A percentile compares a stretch with the other conserved stretches of the same genome.
Conservation (phyloP, 2,329 filamentous ascomycete species). For the Xylaria polymorpha region DNA sequence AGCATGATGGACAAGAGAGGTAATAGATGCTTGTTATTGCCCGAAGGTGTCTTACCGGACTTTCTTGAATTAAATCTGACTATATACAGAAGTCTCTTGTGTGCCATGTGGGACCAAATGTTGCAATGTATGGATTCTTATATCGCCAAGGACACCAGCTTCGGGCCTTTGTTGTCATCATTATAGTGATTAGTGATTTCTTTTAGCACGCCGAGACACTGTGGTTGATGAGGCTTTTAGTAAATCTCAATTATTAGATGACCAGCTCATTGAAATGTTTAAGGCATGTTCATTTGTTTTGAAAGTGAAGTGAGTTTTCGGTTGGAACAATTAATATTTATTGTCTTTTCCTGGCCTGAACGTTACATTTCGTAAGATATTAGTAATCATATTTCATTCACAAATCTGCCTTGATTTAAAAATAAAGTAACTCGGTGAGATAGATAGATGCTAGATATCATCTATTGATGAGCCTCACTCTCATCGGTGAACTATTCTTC, state of each 20-base stretch:
- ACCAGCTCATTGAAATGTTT: neutral
- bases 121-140: too few relatives aligned
- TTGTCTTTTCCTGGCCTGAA: neutral
- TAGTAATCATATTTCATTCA: neutral
- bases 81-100: too few relatives aligned
- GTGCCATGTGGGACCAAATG: too few relatives aligned
- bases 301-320: neutral
- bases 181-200: neutral
- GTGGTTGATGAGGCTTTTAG: too few relatives aligned
- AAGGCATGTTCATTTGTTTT: neutral
- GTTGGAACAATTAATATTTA: neutral
- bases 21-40: too few relatives aligned
- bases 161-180: neutral
- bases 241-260: neutral
- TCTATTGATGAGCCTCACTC: neutral
- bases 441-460: neutral
- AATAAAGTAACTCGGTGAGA: neutral
- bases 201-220: neutral
- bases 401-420: neutral
- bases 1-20: neutral
- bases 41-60: too few relatives aligned
- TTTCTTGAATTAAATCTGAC: too few relatives aligned
- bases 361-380: neutral
- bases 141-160: neutral
- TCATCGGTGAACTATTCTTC: neutral